Conservation (phyloP, 2,329 filamentous ascomycete genomes). For the Chalara sp. region DNA sequence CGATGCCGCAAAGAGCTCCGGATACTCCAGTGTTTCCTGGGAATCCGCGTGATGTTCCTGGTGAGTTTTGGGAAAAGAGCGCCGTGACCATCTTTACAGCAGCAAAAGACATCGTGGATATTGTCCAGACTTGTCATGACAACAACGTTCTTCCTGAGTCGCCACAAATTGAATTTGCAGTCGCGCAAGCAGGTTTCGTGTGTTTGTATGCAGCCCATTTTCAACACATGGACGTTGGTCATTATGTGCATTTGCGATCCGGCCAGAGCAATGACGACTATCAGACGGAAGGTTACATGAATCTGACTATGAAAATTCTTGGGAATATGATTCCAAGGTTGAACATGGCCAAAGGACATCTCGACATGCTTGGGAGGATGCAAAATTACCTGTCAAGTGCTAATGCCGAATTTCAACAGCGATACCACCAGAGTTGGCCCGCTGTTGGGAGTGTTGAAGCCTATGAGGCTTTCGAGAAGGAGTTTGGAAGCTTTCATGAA, state of each 20-base stretch:
- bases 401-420: conserved; percentile 44
- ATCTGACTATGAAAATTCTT: too few relatives aligned
- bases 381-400: conserved; percentile 45
- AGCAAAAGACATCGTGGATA: conserved; percentile 55
- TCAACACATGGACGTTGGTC: too few relatives aligned
- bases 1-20: conserved; percentile 45
- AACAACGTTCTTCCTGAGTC: conserved; percentile 55
- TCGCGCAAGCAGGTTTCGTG: conserved; percentile 60
- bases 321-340: too few relatives aligned
- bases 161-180: conserved; percentile 58
- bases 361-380: conserved; percentile 45
- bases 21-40: conserved; percentile 49
- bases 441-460: conserved; percentile 47
- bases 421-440: too few relatives aligned
- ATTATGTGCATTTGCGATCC: too few relatives aligned
- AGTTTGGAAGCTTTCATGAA: conserved; percentile 36
- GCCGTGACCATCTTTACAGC: conserved; percentile 57
- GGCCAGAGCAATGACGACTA: too few relatives aligned
- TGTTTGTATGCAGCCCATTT: conserved; percentile 62
- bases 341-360: conserved; percentile 50
- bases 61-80: conserved; percentile 55
- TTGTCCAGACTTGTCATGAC: conserved; percentile 56
- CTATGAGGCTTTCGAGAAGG: conserved; percentile 42
- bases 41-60: conserved; percentile 38
- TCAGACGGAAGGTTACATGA: too few relatives aligned